Evolutionary conservation across 495 filamentous ascomycete genomes (phyloP).

Genomic region (Elaphomyces granulatus): DNA sequence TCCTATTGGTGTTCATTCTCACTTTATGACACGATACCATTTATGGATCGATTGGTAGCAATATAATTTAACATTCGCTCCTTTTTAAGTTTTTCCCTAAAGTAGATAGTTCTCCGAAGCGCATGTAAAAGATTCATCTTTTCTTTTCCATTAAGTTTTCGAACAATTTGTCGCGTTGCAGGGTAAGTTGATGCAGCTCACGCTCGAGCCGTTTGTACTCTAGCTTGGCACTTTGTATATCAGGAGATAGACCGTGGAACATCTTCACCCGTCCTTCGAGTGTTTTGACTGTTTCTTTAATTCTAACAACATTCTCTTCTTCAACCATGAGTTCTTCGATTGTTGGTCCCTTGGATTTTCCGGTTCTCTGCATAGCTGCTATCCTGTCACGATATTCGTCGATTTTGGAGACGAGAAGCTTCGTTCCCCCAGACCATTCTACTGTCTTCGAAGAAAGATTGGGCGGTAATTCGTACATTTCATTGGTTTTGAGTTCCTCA

Average conservation of each 20-base stretch:
- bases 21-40: slow-evolving; percentile 20
- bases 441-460: slow-evolving; percentile 43
- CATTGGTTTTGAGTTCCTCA: slow-evolving; percentile 26
- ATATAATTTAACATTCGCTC: too few species aligned
- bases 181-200: slow-evolving; percentile 43
- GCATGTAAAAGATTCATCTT: too few species aligned
- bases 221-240: slow-evolving; percentile 47
- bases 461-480: slow-evolving; percentile 33
- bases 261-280: slow-evolving; percentile 40
- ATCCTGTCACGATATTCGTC: slow-evolving; percentile 41
- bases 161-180: slow-evolving; percentile 52
- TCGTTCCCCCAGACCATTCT: slow-evolving; percentile 47
- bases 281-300: slow-evolving; percentile 24
- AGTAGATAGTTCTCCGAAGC: background rate
- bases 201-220: slow-evolving; percentile 49
- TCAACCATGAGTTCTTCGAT: slow-evolving; percentile 37
- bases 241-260: slow-evolving; percentile 57
- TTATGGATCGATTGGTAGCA: slow-evolving; percentile 11
- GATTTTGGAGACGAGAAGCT: slow-evolving; percentile 41
- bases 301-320: slow-evolving; percentile 24
- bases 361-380: slow-evolving; percentile 23
- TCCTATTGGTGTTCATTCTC: slow-evolving; percentile 9
- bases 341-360: slow-evolving; percentile 21
- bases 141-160: slow-evolving; percentile 31
- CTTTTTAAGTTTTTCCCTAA: too few species aligned